Conservation (phyloP, 169 alveolate genomes). For the Cystoisospora suis region DNA sequence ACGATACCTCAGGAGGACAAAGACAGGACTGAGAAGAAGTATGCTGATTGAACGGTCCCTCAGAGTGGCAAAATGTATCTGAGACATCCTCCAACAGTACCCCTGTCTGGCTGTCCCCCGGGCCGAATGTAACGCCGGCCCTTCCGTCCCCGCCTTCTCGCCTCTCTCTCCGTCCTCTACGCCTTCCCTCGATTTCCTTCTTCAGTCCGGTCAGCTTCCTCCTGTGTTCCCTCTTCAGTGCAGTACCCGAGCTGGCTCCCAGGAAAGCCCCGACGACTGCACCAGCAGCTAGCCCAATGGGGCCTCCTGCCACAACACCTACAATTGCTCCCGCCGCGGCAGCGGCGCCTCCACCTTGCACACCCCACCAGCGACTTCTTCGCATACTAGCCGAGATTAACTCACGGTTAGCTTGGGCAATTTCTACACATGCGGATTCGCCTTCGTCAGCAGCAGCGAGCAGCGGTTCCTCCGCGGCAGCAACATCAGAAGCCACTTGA, state of each 20-base stretch:
- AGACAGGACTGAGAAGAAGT: too few species aligned
- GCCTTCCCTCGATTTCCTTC: constrained; percentile 33
- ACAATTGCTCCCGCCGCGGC: constrained; percentile 59
- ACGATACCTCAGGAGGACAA: too few species aligned
- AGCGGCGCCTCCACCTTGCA: constrained; percentile 66
- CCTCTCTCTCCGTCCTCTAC: not conserved
- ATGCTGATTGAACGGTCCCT: too few species aligned
- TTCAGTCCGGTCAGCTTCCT: constrained; percentile 24
- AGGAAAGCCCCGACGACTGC: constrained; percentile 50
- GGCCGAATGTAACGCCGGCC: not conserved
- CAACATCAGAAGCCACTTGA: constrained; percentile 53
- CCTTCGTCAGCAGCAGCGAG: constrained; percentile 33
- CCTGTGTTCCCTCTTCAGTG: constrained; percentile 43
- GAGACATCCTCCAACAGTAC: too few species aligned
- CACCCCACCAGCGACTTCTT: constrained; percentile 63
- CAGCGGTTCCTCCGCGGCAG: constrained; percentile 28
- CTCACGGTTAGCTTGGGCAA: constrained; percentile 49
- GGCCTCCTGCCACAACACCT: constrained; percentile 57
- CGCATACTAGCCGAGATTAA: constrained; percentile 45
- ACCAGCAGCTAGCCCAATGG: constrained; percentile 57
- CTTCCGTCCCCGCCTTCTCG: not conserved
- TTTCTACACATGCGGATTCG: constrained; percentile 38
- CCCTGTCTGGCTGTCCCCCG: too few species aligned
- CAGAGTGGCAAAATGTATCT: too few species aligned
- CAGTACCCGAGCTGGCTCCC: constrained; percentile 51